These are phyloP conservation scores for Didymella segeticola DNA, from an alignment of 2,329 filamentous ascomycete species.

Conservation along the genomic window DNA sequence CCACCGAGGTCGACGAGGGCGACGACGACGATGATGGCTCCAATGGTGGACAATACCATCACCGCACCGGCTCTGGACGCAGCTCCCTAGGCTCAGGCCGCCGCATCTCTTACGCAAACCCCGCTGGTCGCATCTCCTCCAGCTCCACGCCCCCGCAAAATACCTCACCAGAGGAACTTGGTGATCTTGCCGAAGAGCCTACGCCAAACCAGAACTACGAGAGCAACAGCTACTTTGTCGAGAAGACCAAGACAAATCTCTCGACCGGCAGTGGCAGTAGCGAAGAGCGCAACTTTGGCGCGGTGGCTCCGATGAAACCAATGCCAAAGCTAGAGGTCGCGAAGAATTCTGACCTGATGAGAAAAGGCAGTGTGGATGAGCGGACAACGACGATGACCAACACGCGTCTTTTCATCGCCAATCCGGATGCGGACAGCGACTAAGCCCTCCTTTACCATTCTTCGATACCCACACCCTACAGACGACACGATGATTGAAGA, in stretches of 20 bases:
- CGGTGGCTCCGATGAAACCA: constrained; percentile 58
- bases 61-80: constrained; percentile 74
- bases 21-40: constrained; percentile 74
- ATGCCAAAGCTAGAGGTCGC: constrained; percentile 52
- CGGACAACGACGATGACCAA: constrained; percentile 74
- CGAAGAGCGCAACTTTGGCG: constrained; percentile 60
- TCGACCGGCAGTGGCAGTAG: constrained; percentile 53
- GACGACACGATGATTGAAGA: constrained; percentile 19
- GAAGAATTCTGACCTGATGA: constrained; percentile 72
- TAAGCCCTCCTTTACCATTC: constrained; percentile 33
- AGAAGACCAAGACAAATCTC: constrained; percentile 50
- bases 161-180: constrained; percentile 47
- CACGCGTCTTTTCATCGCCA: constrained; percentile 81
- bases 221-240: constrained; percentile 49
- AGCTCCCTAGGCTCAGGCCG: constrained; percentile 64
- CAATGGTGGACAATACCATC: constrained; percentile 60
- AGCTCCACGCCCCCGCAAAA: constrained; percentile 62
- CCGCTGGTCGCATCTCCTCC: constrained; percentile 57
- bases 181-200: constrained; percentile 52
- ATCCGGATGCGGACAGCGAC: constrained; percentile 70
- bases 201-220: constrained; percentile 54
- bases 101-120: constrained; percentile 47
- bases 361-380: constrained; percentile 84
- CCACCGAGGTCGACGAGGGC: constrained; percentile 92
- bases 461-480: constrained; percentile 41